Evolutionary conservation across 1,284 basidiomycete genomes (phyloP).

Genomic region (Cryptococcus sp.): DNA sequence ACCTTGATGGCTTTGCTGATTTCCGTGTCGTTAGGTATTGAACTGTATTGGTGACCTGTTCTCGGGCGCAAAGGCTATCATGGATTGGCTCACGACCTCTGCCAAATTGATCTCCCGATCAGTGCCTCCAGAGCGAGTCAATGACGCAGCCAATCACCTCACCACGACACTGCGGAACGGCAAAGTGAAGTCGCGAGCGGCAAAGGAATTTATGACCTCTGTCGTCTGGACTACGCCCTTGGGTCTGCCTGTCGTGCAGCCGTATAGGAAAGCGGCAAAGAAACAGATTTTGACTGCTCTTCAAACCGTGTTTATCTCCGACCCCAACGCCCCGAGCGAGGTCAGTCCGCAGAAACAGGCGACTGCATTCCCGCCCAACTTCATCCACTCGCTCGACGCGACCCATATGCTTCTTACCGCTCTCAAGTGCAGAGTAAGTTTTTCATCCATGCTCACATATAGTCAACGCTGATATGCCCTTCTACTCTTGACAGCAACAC

Average conservation of each 20-base stretch:
- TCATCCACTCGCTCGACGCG: constrained; percentile 95
- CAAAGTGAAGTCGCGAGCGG: constrained; percentile 28
- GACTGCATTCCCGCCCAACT: constrained; percentile 97
- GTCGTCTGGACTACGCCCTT: constrained; percentile 97
- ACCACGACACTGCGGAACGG: constrained; percentile 13
- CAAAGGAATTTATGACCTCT: constrained; percentile 90
- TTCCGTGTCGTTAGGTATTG: constrained; percentile 60
- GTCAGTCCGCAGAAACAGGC: constrained; percentile 89
- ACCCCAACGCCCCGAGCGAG: constrained; percentile 76
- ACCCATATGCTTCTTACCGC: constrained; percentile 99
- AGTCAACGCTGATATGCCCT: constrained; percentile 2
- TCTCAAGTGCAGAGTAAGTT: constrained; percentile 75
- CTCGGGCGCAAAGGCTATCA: constrained; percentile 85
- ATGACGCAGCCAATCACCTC: constrained; percentile 54
- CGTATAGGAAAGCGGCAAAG: constrained; percentile 83
- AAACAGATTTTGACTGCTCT: constrained; percentile 77
- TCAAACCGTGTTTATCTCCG: constrained; percentile 91
- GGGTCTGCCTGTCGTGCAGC: constrained; percentile 93
- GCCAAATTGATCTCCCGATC: constrained; percentile 87
- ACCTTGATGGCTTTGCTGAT: background rate
- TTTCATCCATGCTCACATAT: constrained; percentile 1
- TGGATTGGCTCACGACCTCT: constrained; percentile 82
- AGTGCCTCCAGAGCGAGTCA: constrained; percentile 74
- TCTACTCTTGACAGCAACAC: constrained; percentile 58
- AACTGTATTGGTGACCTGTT: constrained; percentile 89